A percentile compares a stretch with the other conserved stretches of the same genome.
Conservation (phyloP, 2,329 filamentous ascomycete genomes). For the Fusarium sp. region DNA sequence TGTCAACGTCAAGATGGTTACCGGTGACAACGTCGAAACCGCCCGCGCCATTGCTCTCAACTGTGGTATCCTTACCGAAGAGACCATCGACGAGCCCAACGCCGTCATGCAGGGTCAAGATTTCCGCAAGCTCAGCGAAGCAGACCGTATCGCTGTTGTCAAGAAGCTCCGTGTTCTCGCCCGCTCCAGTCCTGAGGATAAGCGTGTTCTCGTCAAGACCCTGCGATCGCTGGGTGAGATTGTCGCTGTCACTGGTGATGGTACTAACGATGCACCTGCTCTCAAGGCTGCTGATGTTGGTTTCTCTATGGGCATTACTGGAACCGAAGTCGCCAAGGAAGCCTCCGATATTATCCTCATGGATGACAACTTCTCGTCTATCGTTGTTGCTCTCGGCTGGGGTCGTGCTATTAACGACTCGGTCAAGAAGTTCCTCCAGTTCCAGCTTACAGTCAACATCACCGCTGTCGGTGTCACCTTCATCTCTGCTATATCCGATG, state of each 20-base stretch:
- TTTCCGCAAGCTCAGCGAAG: conserved; percentile 69
- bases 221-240: conserved; percentile 75
- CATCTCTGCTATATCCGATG: conserved; percentile 69
- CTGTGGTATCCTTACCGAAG: conserved; percentile 64
- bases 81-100: conserved; percentile 64
- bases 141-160: conserved; percentile 64
- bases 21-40: conserved; percentile 62
- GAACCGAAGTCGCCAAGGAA: conserved; percentile 75
- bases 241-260: conserved; percentile 75
- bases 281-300: conserved; percentile 76
- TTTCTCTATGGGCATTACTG: conserved; percentile 76
- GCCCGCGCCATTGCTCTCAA: conserved; percentile 60
- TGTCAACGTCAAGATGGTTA: conserved; percentile 75
- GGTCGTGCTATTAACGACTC: conserved; percentile 76
- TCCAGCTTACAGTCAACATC: conserved; percentile 78
- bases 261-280: conserved; percentile 75
- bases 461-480: conserved; percentile 76
- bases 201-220: conserved; percentile 73
- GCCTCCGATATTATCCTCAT: conserved; percentile 75
- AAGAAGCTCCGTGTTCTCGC: conserved; percentile 76
- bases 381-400: conserved; percentile 76
- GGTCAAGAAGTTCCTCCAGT: conserved; percentile 77
- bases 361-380: conserved; percentile 75
- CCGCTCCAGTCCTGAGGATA: conserved; percentile 77
- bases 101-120: conserved; percentile 65